Percentiles rank a stretch among this genome's conserved stretches.
Evolutionary conservation across 768 basidiomycete species (phyloP).

Genomic region (Termitomyces sp.): DNA sequence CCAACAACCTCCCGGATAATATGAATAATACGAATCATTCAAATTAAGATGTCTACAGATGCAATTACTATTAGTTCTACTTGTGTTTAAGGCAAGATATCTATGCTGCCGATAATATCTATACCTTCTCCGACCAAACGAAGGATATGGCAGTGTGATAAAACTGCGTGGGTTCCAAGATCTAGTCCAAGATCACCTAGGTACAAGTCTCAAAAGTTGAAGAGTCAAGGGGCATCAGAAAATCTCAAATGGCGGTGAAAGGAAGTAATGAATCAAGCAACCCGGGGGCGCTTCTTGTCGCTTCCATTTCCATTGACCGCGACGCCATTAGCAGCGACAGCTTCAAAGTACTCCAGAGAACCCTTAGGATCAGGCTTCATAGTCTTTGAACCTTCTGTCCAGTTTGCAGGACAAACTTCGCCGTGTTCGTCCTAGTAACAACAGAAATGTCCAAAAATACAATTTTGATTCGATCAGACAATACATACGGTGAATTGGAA

Average conservation of each 20-base stretch:
- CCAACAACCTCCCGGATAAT: too few species aligned
- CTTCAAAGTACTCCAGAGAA: conserved; percentile 68
- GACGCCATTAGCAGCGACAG: conserved; percentile 18
- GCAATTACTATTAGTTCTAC: not conserved
- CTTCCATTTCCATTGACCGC: conserved; percentile 26
- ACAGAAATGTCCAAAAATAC: not conserved
- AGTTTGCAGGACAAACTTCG: conserved; percentile 91
- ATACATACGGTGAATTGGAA: conserved; percentile 80
- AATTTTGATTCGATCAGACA: not conserved
- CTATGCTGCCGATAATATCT: not conserved
- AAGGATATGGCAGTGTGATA: not conserved
- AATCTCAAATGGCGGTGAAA: not conserved
- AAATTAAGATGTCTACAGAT: not conserved
- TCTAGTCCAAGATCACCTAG: not conserved
- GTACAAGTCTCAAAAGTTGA: not conserved
- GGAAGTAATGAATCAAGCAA: conserved; percentile 8
- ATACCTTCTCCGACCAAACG: not conserved
- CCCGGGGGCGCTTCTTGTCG: conserved; percentile 54
- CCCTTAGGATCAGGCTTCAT: conserved; percentile 76
- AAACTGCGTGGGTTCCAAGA: not conserved
- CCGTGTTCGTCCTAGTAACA: conserved; percentile 69
- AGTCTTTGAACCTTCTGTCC: conserved; percentile 76
- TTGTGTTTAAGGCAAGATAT: not conserved
- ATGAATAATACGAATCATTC: not conserved
- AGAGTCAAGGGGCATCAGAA: not conserved